Percentiles rank a stretch among this genome's conserved stretches.
Evolutionary conservation across 1,139 yeast species (phyloP).

Genomic region (Zygosaccharomyces pseudobailii): DNA sequence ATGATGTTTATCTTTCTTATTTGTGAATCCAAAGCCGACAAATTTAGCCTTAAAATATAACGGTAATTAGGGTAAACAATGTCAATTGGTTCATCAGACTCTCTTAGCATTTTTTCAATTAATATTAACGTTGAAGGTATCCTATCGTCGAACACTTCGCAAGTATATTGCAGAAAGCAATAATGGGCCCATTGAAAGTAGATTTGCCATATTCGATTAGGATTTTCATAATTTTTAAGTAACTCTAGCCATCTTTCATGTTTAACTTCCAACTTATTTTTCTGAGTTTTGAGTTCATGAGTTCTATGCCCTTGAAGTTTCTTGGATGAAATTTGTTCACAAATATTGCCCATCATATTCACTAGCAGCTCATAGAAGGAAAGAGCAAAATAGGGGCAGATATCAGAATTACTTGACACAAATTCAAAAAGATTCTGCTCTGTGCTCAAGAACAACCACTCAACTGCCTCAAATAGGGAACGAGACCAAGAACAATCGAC

Average conservation of each 20-base stretch:
- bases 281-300: slow-evolving; percentile 29
- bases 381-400: slow-evolving; percentile 23
- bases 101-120: slow-evolving; percentile 28
- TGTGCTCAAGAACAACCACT: slow-evolving; percentile 34
- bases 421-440: slow-evolving; percentile 28
- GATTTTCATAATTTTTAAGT: slow-evolving; percentile 20
- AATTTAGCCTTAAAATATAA: slow-evolving; percentile 55
- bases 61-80: slow-evolving; percentile 44
- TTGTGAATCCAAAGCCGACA: slow-evolving; percentile 52
- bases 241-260: slow-evolving; percentile 39
- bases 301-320: slow-evolving; percentile 26
- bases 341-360: slow-evolving; percentile 37
- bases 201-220: slow-evolving; percentile 13
- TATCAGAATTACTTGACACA: slow-evolving; percentile 10
- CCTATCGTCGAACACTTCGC: slow-evolving; percentile 28
- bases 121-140: slow-evolving; percentile 27
- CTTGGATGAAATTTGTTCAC: slow-evolving; percentile 24
- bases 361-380: slow-evolving; percentile 55
- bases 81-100: slow-evolving; percentile 8
- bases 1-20: slow-evolving; percentile 39
- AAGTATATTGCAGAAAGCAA: slow-evolving; percentile 37
- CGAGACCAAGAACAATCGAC: slow-evolving; percentile 33
- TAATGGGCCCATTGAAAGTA: slow-evolving; percentile 43
- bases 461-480: slow-evolving; percentile 29
- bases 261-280: slow-evolving; percentile 32